Base-by-base conservation (phyloP, 2,329 filamentous ascomycete genomes). In the Paecilomyces sp. region DNA sequence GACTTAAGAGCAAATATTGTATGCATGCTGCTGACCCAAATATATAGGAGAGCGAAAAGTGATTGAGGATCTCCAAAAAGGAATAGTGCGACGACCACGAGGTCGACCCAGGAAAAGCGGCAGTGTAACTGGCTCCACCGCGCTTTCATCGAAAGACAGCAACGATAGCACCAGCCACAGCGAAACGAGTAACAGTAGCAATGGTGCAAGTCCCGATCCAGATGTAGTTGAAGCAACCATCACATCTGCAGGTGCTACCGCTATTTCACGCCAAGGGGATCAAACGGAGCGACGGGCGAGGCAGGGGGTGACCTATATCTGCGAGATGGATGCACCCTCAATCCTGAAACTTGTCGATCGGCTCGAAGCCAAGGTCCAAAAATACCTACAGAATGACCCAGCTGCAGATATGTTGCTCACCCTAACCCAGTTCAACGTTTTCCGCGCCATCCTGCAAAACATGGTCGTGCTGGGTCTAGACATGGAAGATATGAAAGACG, bases 351-450 rank as follows among this genome's bases (percentile, higher is more conserved):
- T 55, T n/a, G 33, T 58, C 15, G 18, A 51, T 24, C 31, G 28
- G 52, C 53, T 58, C 31, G 47, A 58, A 13, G 53, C 41, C 15
- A 22, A 33, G 22, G 52, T 58, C 22, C 31, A 54, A 15, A 30
- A 50, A 50, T 52, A 31, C 30, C 31, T 58, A 4, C 28, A 31
- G 15, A 22, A 25, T 11, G 33, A 53, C n/a, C 33, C 36, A 3
- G 15, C 18, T 12, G n/a, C 61, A 36, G 66, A 68, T 47, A 66
- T 65, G 57, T 61, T 68, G 25, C 58, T 68, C 50, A 61, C 62
- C 7, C 57, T 68, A 34, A 55, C 67, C 24, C 65, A 67, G 22
- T 68, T 63, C 60, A 68, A 68, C 36, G 58, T 68, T n/a, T 66
- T 65, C 56, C 63, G 66, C 25, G 66, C 60, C 3, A 54, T 66